Percentiles rank a stretch among this genome's conserved stretches.
phyloP scores from a whole-genome alignment of 306 rosid species.

The Nissolia schottii region DNA sequence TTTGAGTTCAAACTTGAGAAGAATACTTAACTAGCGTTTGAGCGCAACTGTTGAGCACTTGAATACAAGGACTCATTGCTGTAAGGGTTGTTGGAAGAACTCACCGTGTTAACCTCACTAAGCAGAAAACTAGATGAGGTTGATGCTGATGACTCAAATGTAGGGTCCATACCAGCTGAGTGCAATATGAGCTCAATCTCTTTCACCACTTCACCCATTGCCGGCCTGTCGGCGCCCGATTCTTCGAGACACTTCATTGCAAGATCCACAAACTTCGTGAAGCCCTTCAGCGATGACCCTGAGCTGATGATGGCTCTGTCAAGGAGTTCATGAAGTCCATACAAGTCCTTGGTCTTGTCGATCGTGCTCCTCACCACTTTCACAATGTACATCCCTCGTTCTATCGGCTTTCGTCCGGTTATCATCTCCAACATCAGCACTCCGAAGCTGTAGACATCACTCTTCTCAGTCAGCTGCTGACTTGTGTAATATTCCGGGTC shows the following conservation, averaged over 20 bases:
- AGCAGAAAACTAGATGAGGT: slow-evolving; percentile 21
- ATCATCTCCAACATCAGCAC: slow-evolving; percentile 56
- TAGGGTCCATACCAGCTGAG: slow-evolving; percentile 25
- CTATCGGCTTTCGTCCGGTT: slow-evolving; percentile 50
- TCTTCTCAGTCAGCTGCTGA: slow-evolving; percentile 39
- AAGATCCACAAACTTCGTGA: slow-evolving; percentile 47
- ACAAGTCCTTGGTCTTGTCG: slow-evolving; percentile 32
- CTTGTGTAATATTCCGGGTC: slow-evolving; percentile 30
- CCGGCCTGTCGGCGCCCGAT: slow-evolving; percentile 40
- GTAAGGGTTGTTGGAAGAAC: slow-evolving; percentile 10
- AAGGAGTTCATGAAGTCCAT: slow-evolving; percentile 28
- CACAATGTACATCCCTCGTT: slow-evolving; percentile 45
- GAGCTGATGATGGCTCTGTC: slow-evolving; percentile 34
- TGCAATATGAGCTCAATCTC: slow-evolving; percentile 40
- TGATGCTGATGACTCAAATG: slow-evolving; percentile 22
- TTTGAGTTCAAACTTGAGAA: background rate
- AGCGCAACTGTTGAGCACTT: background rate
- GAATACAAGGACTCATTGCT: slow-evolving; percentile 3
- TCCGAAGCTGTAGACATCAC: slow-evolving; percentile 65
- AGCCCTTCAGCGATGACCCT: slow-evolving; percentile 32
- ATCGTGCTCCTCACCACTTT: slow-evolving; percentile 37
- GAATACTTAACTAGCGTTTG: background rate
- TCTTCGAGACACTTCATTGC: slow-evolving; percentile 51
- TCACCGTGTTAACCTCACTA: background rate
- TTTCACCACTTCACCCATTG: slow-evolving; percentile 54